Base-by-base conservation (phyloP, 305 asterid species). In the Fraxinus floribunda region DNA sequence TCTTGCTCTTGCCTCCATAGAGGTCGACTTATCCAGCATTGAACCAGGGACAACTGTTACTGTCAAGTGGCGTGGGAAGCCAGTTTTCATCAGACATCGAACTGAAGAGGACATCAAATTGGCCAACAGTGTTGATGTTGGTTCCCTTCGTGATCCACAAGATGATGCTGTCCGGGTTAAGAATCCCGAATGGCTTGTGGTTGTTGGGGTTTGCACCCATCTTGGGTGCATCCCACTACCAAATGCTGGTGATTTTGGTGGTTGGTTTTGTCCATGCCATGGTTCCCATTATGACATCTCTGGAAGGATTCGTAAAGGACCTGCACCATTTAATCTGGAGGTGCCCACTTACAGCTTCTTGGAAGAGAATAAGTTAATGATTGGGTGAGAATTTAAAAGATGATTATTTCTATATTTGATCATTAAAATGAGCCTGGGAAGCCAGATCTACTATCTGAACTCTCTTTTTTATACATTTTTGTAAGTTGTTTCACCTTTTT, bases 221-320 rank as follows among this genome's bases (percentile, higher is more conserved):
- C 83, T 94, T 75, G 98, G 98, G 7, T 94, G 98, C 90, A 94
- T 94, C 76, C 98, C 98, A 0, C 80, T 94, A 90, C 97, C 98
- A 36, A 92, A 94, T 89, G 98, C 97, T 1, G 98, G 98, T 79
- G 97, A 94, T 24, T 94, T 84, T 81, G 97, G 97, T 72, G 98
- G 98, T 30, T 94, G 97, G 97, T 94, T 94, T 84, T 94, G 98
- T 88, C 98, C 98, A 0, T 94, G 98, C 90, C 98, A 94, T 62
- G 97, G 98, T 4, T 94, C 95, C 24, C 98, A 94, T 32, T 94
- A 94, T 6, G 98, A 94, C 52, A 89, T 92, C 73, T 94, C 98
- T 62, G 98, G 98, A 77, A 89, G 98, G 88, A 92, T 92, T 49
- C 92, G 97, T 36, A 92, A 90, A 75, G 95, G 97, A 16, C 98